Evolutionary conservation across 768 basidiomycete genomes (phyloP).

Genomic region (Peribolospora baueri): DNA sequence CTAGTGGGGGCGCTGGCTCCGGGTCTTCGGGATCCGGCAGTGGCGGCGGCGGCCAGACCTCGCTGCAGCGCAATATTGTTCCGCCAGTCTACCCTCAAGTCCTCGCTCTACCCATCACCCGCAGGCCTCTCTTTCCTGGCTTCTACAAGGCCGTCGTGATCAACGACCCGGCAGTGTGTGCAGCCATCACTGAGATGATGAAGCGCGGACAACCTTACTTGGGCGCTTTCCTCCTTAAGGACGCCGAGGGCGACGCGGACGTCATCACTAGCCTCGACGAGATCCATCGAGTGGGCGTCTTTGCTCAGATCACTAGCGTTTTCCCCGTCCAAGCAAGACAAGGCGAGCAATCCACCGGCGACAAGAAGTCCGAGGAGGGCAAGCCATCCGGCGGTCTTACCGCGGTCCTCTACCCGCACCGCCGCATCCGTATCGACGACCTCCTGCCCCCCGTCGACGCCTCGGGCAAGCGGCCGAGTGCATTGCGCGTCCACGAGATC

Average conservation of each 20-base stretch:
- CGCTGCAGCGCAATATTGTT: constrained; percentile 25
- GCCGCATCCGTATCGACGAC: constrained; percentile 67
- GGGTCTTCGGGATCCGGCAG: constrained; percentile 10
- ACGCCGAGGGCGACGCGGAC: constrained; percentile 75
- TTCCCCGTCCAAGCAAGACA: constrained; percentile 29
- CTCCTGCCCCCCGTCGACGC: constrained; percentile 33
- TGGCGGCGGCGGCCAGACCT: neutral
- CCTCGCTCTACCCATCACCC: constrained; percentile 79
- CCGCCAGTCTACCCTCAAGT: constrained; percentile 83
- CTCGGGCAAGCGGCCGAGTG: constrained; percentile 2
- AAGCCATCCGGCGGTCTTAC: constrained; percentile 67
- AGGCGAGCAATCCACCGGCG: constrained; percentile 19
- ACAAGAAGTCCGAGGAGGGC: constrained; percentile 24
- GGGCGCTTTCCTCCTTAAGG: constrained; percentile 87
- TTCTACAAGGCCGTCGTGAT: constrained; percentile 97
- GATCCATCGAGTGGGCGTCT: constrained; percentile 81
- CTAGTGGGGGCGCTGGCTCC: constrained; percentile 7
- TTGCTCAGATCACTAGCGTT: constrained; percentile 87
- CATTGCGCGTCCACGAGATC: constrained; percentile 2
- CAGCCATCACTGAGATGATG: constrained; percentile 88
- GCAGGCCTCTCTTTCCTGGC: constrained; percentile 83
- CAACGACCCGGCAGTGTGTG: constrained; percentile 67
- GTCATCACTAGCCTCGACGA: constrained; percentile 66
- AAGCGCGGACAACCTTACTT: constrained; percentile 90
- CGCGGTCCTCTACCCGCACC: constrained; percentile 78